phyloP scores from a whole-genome alignment of 176 grass and related monocot species.

The Musa schizocarpa region DNA sequence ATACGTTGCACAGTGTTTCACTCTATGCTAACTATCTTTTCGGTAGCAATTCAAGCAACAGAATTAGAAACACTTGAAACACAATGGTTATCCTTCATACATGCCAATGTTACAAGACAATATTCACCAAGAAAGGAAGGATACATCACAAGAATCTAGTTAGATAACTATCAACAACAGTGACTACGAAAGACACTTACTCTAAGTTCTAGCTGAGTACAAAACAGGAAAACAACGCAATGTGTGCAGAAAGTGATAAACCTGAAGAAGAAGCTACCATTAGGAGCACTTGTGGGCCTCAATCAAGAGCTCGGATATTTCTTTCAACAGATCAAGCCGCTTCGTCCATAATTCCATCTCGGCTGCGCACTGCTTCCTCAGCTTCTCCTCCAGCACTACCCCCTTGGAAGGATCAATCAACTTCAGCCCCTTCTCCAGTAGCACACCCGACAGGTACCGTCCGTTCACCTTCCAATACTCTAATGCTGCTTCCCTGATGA shows the following conservation, averaged over 20 bases:
- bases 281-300: neutral
- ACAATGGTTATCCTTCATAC: neutral
- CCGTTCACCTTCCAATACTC: constrained; percentile 1
- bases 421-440: neutral
- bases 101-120: neutral
- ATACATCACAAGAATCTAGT: neutral
- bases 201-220: neutral
- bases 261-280: constrained; percentile 15
- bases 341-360: neutral
- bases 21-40: neutral
- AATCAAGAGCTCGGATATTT: neutral
- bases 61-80: neutral
- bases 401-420: constrained; percentile 2
- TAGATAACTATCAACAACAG: neutral
- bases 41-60: neutral
- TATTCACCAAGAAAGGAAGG: neutral
- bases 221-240: neutral
- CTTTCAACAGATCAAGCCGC: constrained; percentile 11
- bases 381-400: neutral
- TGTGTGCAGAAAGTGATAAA: neutral
- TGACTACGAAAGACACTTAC: neutral
- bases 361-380: neutral
- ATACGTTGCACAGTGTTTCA: no score
- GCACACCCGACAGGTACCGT: neutral
- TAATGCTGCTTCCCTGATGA: neutral